phyloP scores from a whole-genome alignment of 345 rosid species.

The Eucalyptus regnans region DNA sequence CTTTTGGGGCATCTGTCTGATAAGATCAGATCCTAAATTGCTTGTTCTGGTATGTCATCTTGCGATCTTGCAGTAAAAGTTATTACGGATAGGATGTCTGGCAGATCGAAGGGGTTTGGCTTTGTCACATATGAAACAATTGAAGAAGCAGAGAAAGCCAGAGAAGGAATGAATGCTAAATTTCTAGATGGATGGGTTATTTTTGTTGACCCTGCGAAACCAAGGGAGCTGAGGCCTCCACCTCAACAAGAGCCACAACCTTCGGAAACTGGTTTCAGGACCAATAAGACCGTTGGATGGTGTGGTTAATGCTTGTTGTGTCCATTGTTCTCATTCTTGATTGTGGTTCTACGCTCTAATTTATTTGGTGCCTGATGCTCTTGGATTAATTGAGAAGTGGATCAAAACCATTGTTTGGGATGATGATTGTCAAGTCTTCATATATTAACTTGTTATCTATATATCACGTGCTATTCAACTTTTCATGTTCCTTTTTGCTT shows the following conservation, averaged over 20 bases:
- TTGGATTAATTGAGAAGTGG: neutral
- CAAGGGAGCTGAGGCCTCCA: slow-evolving; percentile 46
- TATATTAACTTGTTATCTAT: neutral
- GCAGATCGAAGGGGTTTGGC: slow-evolving; percentile 81
- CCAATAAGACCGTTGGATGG: slow-evolving; percentile 80
- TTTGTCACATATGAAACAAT: slow-evolving; percentile 56
- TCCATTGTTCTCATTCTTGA: neutral
- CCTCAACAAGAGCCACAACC: slow-evolving; percentile 12
- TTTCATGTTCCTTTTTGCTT: neutral
- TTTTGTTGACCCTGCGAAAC: slow-evolving; percentile 86
- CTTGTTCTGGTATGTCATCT: neutral
- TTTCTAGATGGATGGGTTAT: slow-evolving; percentile 94
- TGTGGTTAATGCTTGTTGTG: slow-evolving; percentile 27
- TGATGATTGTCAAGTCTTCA: neutral
- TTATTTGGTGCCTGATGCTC: neutral
- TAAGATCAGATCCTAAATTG: neutral
- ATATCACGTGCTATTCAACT: neutral
- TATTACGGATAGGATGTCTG: slow-evolving; percentile 42
- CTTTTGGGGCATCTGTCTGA: neutral
- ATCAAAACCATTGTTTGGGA: neutral
- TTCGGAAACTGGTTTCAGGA: slow-evolving; percentile 49
- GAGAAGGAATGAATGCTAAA: slow-evolving; percentile 78
- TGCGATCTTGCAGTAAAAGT: slow-evolving; percentile 45
- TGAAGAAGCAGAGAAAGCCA: slow-evolving; percentile 90
- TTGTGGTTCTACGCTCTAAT: neutral